Base-by-base conservation (phyloP, 257 asterid species). In the Solanum clarkiae region DNA sequence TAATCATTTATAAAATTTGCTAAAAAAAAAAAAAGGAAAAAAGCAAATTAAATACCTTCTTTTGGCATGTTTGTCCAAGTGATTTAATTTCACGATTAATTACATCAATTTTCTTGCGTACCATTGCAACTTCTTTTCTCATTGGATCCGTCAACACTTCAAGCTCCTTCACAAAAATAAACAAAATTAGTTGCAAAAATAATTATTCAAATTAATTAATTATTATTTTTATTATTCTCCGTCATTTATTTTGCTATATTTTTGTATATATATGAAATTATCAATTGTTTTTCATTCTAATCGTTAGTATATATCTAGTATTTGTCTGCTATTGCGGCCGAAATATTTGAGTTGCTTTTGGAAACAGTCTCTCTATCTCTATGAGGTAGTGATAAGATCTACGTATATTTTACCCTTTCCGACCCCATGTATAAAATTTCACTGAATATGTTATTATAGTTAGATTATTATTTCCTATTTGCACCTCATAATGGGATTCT, bases 121-220 rank as follows among this genome's bases (percentile, higher is more conserved):
- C 97, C 29, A 84, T 90, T 13, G 91, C 89, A 51, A 95, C 96
- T 82, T 95, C 98, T 89, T 94, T 95, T 85, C 97, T 93, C 96
- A 92, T 92, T 72, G 99, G 98, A 89, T 96, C 99, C 13, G 96
- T 88, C 85, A 96, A 88, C 75, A 87, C 98, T 85, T 96, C 98
- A 59, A 96, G 93, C 85, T 94, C 99, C 99, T 95, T 60, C 36
- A 60, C n/a, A 42, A 47, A 18, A 13, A 26, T 14, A 24, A 66
- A 75, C 6, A 49, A 44, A 74, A 12, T 29, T 15, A 66, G n/a
- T 29, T 14, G 75, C 7, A 32, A 66, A 0, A 66, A 15, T 66
- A 7, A 0, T 32, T 66, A 10, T 69, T 12, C 29, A 70, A 70
- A 40, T 1, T 70, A 70, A 2, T 69, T 36, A 26, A 20, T 69